Evolutionary conservation across 1,284 basidiomycete genomes (phyloP).

Genomic region (Inonotus hispidus): DNA sequence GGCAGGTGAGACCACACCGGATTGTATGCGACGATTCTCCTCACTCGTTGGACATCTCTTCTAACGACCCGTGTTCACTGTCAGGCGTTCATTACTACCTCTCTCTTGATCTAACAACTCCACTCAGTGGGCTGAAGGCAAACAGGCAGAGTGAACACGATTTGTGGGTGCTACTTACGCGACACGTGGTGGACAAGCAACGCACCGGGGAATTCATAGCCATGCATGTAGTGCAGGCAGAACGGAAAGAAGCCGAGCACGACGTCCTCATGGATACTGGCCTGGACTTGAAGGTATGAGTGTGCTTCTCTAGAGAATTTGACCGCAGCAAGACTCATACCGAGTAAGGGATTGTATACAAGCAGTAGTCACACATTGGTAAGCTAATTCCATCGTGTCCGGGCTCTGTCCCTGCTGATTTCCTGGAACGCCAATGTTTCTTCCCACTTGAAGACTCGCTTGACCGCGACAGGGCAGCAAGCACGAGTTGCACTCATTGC

Average conservation of each 20-base stretch:
- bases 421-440: neutral
- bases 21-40: slow-evolving; percentile 2
- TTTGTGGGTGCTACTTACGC: slow-evolving; percentile 77
- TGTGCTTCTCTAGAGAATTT: neutral
- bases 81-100: slow-evolving; percentile 5
- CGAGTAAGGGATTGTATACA: slow-evolving; percentile 62
- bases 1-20: slow-evolving; percentile 15
- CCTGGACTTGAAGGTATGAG: slow-evolving; percentile 27
- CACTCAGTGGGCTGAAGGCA: neutral
- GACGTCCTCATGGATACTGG: slow-evolving; percentile 22
- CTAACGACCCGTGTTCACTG: neutral
- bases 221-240: slow-evolving; percentile 41
- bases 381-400: slow-evolving; percentile 20
- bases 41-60: neutral
- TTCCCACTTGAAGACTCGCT: slow-evolving; percentile 9
- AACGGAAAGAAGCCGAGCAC: slow-evolving; percentile 32
- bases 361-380: slow-evolving; percentile 77
- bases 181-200: slow-evolving; percentile 62
- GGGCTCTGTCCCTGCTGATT: neutral
- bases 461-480: slow-evolving; percentile 21
- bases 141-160: slow-evolving; percentile 27
- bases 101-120: neutral
- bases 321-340: neutral
- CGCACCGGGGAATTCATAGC: slow-evolving; percentile 67
- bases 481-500: slow-evolving; percentile 50